These are phyloP conservation scores for Lichina pygmaea DNA, from an alignment of 495 filamentous ascomycete species.

Conservation along the genomic window DNA sequence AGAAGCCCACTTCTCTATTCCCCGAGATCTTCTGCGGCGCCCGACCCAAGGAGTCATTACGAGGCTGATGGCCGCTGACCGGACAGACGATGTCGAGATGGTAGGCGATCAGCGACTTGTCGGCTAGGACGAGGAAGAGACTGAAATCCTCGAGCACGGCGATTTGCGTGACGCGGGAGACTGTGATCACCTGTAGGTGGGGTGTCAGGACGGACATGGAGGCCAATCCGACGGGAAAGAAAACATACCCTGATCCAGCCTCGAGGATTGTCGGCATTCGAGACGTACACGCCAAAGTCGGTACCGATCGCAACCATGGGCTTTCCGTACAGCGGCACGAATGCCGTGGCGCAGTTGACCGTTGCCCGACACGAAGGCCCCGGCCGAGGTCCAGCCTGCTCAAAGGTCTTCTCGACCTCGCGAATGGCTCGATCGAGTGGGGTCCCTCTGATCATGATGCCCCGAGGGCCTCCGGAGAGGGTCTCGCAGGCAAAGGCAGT, in stretches of 20 bases:
- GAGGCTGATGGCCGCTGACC: conserved; percentile 30
- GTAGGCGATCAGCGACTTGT: conserved; percentile 78
- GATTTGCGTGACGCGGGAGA: conserved; percentile 63
- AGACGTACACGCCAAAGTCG: conserved; percentile 76
- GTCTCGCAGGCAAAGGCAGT: conserved; percentile 67
- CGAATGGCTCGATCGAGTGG: conserved; percentile 74
- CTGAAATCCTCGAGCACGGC: conserved; percentile 90
- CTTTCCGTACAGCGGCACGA: conserved; percentile 49
- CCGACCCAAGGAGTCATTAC: conserved; percentile 34
- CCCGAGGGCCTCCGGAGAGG: conserved; percentile 21
- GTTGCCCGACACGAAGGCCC: conserved; percentile 49
- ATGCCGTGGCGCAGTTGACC: conserved; percentile 84
- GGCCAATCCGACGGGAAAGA: neutral
- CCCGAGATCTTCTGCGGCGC: conserved; percentile 82
- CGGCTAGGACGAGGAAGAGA: conserved; percentile 67
- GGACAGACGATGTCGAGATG: conserved; percentile 78
- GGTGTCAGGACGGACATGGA: neutral
- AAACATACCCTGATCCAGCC: conserved; percentile 57
- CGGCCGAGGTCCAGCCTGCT: conserved; percentile 32
- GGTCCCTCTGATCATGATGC: conserved; percentile 53
- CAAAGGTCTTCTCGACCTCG: conserved; percentile 58
- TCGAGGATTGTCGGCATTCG: conserved; percentile 60
- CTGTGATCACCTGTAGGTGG: conserved; percentile 33
- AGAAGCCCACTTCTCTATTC: conserved; percentile 77
- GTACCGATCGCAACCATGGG: conserved; percentile 88